A percentile compares a stretch with the other conserved stretches of the same genome.
These are phyloP conservation scores for Monosporascus sp. DNA, from an alignment of 2,329 filamentous ascomycete genomes.

Conservation along the genomic window DNA sequence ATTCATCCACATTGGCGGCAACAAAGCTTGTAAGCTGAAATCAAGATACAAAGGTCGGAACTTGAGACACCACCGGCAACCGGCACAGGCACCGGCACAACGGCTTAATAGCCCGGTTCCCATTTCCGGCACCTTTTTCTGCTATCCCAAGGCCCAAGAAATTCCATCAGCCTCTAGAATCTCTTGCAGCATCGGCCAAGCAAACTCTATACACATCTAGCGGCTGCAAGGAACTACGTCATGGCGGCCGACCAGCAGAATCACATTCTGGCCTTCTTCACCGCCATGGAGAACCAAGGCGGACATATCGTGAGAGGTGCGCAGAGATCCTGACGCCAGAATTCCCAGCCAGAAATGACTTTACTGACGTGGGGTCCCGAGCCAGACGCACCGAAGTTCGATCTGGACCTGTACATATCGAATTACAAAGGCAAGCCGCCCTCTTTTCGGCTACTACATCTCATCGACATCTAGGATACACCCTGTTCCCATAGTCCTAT, in stretches of 20 bases:
- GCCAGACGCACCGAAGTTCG: constrained; percentile 76
- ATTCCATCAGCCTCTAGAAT: too few species aligned
- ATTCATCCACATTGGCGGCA: too few species aligned
- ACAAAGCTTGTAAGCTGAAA: too few species aligned
- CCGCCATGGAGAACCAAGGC: constrained; percentile 40
- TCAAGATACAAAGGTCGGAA: too few species aligned
- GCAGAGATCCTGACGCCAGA: constrained; percentile 11
- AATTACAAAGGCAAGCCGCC: constrained; percentile 75
- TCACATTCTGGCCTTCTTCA: constrained; percentile 38
- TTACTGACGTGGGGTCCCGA: neutral
- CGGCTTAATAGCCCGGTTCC: too few species aligned
- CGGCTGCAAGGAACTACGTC: constrained; percentile 1
- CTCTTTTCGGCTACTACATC: neutral
- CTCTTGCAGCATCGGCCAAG: too few species aligned
- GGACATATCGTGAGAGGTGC: constrained; percentile 44
- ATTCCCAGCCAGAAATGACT: neutral
- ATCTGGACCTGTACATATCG: constrained; percentile 82
- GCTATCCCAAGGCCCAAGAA: too few species aligned
- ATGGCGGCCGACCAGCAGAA: constrained; percentile 33
- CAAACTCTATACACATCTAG: neutral
- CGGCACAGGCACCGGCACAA: too few species aligned
- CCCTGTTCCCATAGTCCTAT: neutral
- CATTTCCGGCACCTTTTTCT: too few species aligned
- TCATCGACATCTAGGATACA: neutral
- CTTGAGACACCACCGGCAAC: too few species aligned